Percentiles rank a stretch among this genome's conserved stretches.
phyloP scores from a whole-genome alignment of 1,284 basidiomycete genomes.

The Mycena citricolor region DNA sequence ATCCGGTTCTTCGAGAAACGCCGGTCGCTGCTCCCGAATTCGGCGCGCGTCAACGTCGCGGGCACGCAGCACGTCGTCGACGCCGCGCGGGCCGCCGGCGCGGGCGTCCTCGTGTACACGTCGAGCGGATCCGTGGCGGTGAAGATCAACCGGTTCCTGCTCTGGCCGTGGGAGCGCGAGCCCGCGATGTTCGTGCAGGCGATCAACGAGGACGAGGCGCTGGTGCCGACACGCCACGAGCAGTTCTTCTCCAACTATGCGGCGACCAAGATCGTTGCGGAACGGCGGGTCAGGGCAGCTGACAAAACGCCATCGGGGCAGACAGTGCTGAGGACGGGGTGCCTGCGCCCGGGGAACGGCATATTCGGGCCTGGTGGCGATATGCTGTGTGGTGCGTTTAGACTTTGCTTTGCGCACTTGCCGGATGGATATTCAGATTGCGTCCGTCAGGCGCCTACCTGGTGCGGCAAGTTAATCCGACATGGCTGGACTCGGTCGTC shows the following conservation, averaged over 20 bases:
- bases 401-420: background rate
- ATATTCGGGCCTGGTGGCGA: slow-evolving; percentile 74
- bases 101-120: slow-evolving; percentile 56
- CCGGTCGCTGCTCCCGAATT: slow-evolving; percentile 47
- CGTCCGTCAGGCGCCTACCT: slow-evolving; percentile 44
- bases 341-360: slow-evolving; percentile 72
- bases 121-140: slow-evolving; percentile 60
- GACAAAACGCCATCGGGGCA: slow-evolving; percentile 41
- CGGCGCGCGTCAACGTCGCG: slow-evolving; percentile 58
- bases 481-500: slow-evolving; percentile 57
- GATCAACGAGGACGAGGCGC: slow-evolving; percentile 54
- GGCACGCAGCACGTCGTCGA: slow-evolving; percentile 66
- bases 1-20: slow-evolving; percentile 75
- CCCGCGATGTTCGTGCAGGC: slow-evolving; percentile 56
- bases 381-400: slow-evolving; percentile 49
- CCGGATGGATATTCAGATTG: too few species aligned
- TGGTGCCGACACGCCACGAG: slow-evolving; percentile 46
- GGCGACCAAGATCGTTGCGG: slow-evolving; percentile 54
- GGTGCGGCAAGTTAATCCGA: slow-evolving; percentile 54
- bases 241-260: slow-evolving; percentile 76
- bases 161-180: slow-evolving; percentile 70
- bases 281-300: slow-evolving; percentile 54
- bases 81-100: slow-evolving; percentile 42
- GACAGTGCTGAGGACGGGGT: slow-evolving; percentile 58
- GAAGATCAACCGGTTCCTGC: slow-evolving; percentile 53